Conservation (phyloP, 129 eudicot species). For the Pseudognaphalium luteoalbum region DNA sequence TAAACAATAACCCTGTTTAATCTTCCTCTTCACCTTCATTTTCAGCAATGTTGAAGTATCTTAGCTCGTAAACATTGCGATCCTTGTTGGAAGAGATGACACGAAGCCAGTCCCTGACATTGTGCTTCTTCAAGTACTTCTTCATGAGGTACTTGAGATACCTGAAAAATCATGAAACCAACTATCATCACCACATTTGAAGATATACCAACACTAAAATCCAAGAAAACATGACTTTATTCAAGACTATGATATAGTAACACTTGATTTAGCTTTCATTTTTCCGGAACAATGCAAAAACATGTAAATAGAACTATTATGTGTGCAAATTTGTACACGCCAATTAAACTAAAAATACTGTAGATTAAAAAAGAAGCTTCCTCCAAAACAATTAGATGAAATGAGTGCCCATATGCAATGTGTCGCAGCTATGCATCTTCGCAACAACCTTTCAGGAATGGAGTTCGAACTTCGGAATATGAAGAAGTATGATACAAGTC, state of each 20-base stretch:
- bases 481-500: background rate
- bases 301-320: too few relatives aligned
- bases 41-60: conserved; percentile 41
- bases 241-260: too few relatives aligned
- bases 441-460: background rate
- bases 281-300: too few relatives aligned
- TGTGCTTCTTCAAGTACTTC: conserved; percentile 42
- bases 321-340: background rate
- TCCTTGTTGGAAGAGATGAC: conserved; percentile 41
- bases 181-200: background rate
- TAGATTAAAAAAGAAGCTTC: background rate
- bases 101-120: conserved; percentile 37
- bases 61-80: conserved; percentile 36
- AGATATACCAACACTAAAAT: background rate
- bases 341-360: background rate
- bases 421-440: background rate
- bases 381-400: background rate
- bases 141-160: conserved; percentile 37
- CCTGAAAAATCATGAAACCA: conserved; percentile 6
- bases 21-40: conserved; percentile 46
- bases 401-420: background rate
- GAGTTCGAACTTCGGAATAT: background rate
- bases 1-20: background rate
- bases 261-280: too few relatives aligned
- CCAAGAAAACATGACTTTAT: too few relatives aligned